Evolutionary conservation across 2,329 filamentous ascomycete genomes (phyloP).

Genomic region (Sporothrix euskadiensis): DNA sequence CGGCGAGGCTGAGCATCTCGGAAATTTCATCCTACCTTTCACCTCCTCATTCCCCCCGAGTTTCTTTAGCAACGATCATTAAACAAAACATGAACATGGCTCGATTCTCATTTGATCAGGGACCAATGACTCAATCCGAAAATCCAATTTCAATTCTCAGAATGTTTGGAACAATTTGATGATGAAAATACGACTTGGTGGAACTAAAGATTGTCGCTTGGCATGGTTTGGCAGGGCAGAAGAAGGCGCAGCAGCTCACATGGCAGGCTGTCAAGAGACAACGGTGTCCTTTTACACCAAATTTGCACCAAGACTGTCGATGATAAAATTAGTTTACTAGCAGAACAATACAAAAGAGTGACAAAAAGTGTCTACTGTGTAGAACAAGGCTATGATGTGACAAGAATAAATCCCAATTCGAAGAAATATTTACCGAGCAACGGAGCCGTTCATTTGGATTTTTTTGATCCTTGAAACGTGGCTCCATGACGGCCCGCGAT

Average conservation of each 20-base stretch:
- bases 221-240: conserved; percentile 19
- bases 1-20: conserved; percentile 16
- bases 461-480: conserved; percentile 13
- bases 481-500: conserved; percentile 13
- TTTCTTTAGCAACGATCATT: conserved; percentile 13
- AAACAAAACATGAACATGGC: not conserved
- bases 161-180: not conserved
- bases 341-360: not conserved
- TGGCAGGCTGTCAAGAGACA: not conserved
- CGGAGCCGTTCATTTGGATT: not conserved
- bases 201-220: not conserved
- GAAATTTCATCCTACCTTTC: not conserved
- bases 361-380: not conserved
- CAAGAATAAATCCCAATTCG: not conserved
- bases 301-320: not conserved
- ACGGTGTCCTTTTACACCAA: conserved; percentile 1
- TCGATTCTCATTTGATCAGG: not conserved
- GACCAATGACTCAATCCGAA: not conserved
- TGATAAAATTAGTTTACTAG: not conserved
- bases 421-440: not conserved
- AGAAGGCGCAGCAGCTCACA: conserved; percentile 16
- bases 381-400: not conserved
- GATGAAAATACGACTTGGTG: conserved; percentile 10
- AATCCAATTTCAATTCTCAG: not conserved
- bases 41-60: not conserved